A percentile compares a stretch with the other conserved stretches of the same genome.
phyloP scores from a whole-genome alignment of 768 basidiomycete genomes.

The Chalciporus piperatus region DNA sequence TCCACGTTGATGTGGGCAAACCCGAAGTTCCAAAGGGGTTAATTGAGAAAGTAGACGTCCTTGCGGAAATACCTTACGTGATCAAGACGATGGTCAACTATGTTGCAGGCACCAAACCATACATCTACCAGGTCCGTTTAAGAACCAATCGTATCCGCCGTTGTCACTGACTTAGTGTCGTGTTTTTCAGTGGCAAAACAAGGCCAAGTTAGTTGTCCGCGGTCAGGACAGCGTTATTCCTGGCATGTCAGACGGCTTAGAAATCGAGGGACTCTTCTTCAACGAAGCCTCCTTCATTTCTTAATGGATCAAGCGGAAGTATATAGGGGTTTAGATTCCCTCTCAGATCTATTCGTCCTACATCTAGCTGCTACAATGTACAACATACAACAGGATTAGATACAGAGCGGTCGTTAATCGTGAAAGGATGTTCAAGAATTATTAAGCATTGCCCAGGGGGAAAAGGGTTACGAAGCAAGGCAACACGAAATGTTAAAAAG shows the following conservation, averaged over 20 bases:
- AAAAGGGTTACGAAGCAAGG: too few species aligned
- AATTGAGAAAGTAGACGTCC: constrained; percentile 90
- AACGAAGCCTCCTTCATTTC: constrained; percentile 93
- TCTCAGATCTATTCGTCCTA: constrained; percentile 6
- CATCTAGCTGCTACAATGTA: constrained; percentile 10
- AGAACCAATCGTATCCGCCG: neutral
- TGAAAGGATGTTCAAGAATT: neutral
- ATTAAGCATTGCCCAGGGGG: neutral
- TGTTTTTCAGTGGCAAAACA: constrained; percentile 52
- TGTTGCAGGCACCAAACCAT: constrained; percentile 90
- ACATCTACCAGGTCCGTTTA: constrained; percentile 81
- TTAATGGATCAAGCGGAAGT: constrained; percentile 10
- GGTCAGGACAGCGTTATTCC: constrained; percentile 40
- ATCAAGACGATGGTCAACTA: constrained; percentile 92
- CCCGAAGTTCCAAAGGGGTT: constrained; percentile 64
- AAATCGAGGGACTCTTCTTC: constrained; percentile 72
- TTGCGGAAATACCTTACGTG: constrained; percentile 92
- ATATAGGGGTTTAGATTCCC: neutral
- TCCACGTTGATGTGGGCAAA: constrained; percentile 57
- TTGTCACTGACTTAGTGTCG: neutral
- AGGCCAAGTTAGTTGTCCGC: constrained; percentile 47
- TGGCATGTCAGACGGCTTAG: constrained; percentile 36
- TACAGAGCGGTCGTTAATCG: neutral
- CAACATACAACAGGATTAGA: neutral
- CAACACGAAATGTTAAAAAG: neutral